Evolutionary conservation across 2,329 filamentous ascomycete genomes (phyloP), one percentile per base, ranked within the genome.

Genomic region (Diplodia corticola): DNA sequence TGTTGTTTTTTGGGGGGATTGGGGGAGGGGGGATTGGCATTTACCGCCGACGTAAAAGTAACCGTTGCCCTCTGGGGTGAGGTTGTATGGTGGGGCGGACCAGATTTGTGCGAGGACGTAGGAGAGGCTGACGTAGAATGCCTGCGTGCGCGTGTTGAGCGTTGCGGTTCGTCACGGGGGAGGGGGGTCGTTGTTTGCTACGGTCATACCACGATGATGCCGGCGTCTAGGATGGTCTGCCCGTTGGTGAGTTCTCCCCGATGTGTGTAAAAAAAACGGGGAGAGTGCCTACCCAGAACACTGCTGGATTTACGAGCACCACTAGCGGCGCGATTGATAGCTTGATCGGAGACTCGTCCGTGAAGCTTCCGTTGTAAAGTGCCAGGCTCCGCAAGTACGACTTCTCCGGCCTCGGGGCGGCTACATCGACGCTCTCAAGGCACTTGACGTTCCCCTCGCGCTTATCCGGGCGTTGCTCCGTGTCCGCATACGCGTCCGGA

Each of bases 101-200:
- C 55, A 60, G 3, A 57, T 66, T 64, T 73, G 71, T 1, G 71
- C 70, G 4, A 73, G 67, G 12, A 70, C 71, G 67, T 73, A 73
- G 35, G 71, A 70, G 22, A 69, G 69, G 46, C 70, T 71, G 20
- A 73, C 71, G 64, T 72, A 73, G 70, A 71, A 72, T 48, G 71
- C 70, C 70, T 70, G 37, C 9, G 15, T 61, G 12, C 33, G 57
- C 5, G 10, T 4, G 4, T 9, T n/a, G n/a, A n/a, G n/a, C n/a
- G n/a, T n/a, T n/a, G n/a, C n/a, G n/a, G n/a, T n/a, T n/a, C n/a
- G n/a, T n/a, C n/a, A n/a, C n/a, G n/a, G n/a, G n/a, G n/a, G n/a
- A n/a, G n/a, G n/a, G n/a, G n/a, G n/a, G 6, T 6, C 30, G 15
- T 9, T 24, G 10, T 15, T 3, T 13, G 28, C 7, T 37, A 20